Percentiles rank a stretch among this genome's conserved stretches.
Evolutionary conservation across 2,329 filamentous ascomycete genomes (phyloP).

Genomic region (Trichoderma asperellum): DNA sequence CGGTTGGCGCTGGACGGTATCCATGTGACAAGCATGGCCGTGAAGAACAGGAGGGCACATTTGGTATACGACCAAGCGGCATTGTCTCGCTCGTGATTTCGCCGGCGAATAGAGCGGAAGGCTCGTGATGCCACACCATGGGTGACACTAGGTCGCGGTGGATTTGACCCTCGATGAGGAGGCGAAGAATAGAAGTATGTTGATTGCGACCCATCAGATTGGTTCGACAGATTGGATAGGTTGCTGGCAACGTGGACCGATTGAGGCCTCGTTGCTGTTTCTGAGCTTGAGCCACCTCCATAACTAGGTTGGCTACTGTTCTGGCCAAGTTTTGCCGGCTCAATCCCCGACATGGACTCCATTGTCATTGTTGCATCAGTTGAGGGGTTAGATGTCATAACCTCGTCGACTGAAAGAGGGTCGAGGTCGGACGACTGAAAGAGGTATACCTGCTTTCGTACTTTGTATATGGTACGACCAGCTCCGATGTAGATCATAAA

Average conservation of each 20-base stretch:
- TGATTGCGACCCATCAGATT: not conserved
- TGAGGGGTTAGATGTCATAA: constrained; percentile 51
- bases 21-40: constrained; percentile 68
- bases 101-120: constrained; percentile 30
- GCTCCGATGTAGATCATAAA: constrained; percentile 48
- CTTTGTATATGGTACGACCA: constrained; percentile 64
- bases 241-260: not conserved
- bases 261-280: constrained; percentile 40
- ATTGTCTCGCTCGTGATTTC: constrained; percentile 53
- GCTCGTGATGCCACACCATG: constrained; percentile 11
- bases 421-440: constrained; percentile 46
- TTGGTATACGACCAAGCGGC: constrained; percentile 68
- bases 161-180: constrained; percentile 1
- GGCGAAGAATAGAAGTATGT: not conserved
- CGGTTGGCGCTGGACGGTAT: constrained; percentile 74
- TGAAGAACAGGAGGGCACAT: constrained; percentile 67
- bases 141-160: not conserved
- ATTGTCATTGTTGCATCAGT: constrained; percentile 61
- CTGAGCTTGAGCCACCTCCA: constrained; percentile 17
- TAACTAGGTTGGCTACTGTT: constrained; percentile 2
- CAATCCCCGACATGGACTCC: constrained; percentile 8
- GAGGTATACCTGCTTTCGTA: constrained; percentile 59
- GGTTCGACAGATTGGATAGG: constrained; percentile 1
- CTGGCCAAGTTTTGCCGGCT: not conserved
- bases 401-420: constrained; percentile 45